phyloP scores from a whole-genome alignment of 345 rosid species.

The Sisymbrium irio region DNA sequence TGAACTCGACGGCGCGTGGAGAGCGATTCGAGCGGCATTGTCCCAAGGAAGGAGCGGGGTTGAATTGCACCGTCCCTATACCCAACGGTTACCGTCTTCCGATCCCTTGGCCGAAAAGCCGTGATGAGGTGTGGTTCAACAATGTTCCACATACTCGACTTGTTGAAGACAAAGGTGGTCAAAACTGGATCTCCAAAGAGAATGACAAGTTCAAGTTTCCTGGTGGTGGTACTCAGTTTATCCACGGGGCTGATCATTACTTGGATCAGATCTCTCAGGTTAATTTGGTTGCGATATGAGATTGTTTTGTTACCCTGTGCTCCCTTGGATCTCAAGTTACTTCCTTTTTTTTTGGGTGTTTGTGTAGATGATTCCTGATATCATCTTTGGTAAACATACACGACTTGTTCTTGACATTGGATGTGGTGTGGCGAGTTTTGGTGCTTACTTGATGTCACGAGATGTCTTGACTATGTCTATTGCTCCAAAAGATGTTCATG shows the following conservation, averaged over 20 bases:
- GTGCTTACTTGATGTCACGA: conserved; percentile 81
- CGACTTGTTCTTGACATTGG: conserved; percentile 86
- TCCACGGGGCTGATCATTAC: conserved; percentile 92
- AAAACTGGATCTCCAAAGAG: conserved; percentile 76
- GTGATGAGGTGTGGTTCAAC: conserved; percentile 90
- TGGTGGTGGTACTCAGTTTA: conserved; percentile 98
- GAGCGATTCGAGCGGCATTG: conserved; percentile 87
- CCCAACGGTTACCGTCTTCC: conserved; percentile 72
- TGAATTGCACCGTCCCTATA: conserved; percentile 79
- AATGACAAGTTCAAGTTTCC: conserved; percentile 91
- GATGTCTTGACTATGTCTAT: conserved; percentile 81
- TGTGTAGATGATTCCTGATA: conserved; percentile 75
- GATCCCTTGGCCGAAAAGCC: conserved; percentile 92
- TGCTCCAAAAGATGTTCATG: conserved; percentile 99
- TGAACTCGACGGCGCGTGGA: conserved; percentile 76
- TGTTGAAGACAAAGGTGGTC: conserved; percentile 96
- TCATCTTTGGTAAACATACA: conserved; percentile 68
- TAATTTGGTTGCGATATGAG: neutral
- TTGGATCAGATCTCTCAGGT: conserved; percentile 87
- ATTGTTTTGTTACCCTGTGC: neutral
- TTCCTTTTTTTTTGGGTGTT: neutral
- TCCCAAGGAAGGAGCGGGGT: conserved; percentile 53
- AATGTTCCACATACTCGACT: conserved; percentile 86
- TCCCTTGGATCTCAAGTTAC: conserved; percentile 17
- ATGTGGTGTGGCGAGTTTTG: conserved; percentile 99